Evolutionary conservation across 2,329 filamentous ascomycete genomes (phyloP).

Genomic region (Ampelomyces quisqualis): DNA sequence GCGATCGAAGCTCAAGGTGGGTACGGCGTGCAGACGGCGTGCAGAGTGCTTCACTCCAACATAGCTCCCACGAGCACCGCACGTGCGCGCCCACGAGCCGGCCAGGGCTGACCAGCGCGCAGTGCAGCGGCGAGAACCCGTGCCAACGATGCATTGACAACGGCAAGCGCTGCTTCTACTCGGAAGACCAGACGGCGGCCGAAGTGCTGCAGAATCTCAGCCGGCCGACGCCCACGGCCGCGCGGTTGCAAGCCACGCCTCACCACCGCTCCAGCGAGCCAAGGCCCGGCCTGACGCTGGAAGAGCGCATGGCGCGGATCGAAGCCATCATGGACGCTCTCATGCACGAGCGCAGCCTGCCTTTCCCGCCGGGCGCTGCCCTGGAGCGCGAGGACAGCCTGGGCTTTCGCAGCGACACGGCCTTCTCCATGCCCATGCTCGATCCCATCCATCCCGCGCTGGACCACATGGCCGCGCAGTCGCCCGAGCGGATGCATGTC

Average conservation of each 20-base stretch:
- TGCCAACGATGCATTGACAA: constrained; percentile 41
- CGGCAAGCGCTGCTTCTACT: constrained; percentile 41
- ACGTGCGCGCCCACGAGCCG: neutral
- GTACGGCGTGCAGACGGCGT: no score
- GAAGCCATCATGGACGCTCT: constrained; percentile 41
- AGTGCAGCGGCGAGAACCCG: constrained; percentile 41
- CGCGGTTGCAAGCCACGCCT: constrained; percentile 22
- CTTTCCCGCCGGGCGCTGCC: constrained; percentile 26
- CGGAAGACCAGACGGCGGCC: constrained; percentile 41
- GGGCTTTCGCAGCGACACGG: constrained; percentile 16
- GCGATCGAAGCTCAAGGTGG: constrained; percentile 41
- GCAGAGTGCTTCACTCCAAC: neutral
- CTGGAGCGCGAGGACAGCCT: constrained; percentile 33
- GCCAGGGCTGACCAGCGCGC: constrained; percentile 1
- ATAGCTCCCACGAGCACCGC: neutral
- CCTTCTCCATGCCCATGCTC: constrained; percentile 22
- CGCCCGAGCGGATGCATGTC: constrained; percentile 9
- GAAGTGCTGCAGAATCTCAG: constrained; percentile 42
- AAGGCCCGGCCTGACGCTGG: constrained; percentile 33
- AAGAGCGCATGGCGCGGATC: constrained; percentile 38
- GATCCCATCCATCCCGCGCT: constrained; percentile 29
- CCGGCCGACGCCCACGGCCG: constrained; percentile 30
- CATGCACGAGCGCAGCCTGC: constrained; percentile 32
- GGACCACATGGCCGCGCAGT: constrained; percentile 16
- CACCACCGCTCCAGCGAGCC: constrained; percentile 23